Conservation (phyloP, 2,329 filamentous ascomycete genomes). For the Colletotrichum aenigma region DNA sequence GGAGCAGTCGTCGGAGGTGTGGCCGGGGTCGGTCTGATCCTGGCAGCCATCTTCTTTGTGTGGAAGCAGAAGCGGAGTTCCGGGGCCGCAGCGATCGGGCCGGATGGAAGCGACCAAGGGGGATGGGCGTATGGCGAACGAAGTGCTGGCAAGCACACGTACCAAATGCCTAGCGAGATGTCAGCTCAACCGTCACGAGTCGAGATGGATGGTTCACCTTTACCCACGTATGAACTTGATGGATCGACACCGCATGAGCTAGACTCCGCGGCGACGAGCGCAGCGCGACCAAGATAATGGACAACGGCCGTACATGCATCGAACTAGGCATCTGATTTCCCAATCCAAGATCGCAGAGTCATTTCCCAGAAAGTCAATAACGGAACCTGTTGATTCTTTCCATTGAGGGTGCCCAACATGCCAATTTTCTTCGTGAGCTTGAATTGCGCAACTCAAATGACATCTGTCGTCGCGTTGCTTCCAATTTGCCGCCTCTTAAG, state of each 20-base stretch:
- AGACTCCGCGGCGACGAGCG: neutral
- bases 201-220: neutral
- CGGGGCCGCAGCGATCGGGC: accelerated
- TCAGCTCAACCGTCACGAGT: neutral
- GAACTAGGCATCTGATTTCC: accelerated
- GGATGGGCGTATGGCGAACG: neutral
- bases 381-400: neutral
- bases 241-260: neutral
- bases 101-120: neutral
- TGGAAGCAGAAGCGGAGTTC: neutral
- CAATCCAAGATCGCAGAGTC: neutral
- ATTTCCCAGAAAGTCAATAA: neutral
- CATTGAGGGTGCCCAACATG: accelerated
- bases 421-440: neutral
- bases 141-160: neutral
- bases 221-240: neutral
- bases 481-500: accelerated
- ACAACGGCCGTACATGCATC: neutral
- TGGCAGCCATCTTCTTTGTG: neutral
- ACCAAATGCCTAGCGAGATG: neutral
- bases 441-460: neutral
- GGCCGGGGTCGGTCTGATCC: neutral
- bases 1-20: neutral
- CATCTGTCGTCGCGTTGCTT: neutral
- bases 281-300: neutral